These are phyloP conservation scores for Fomitopsis pinicola DNA, from an alignment of 1,284 basidiomycete species.

Conservation along the genomic window DNA sequence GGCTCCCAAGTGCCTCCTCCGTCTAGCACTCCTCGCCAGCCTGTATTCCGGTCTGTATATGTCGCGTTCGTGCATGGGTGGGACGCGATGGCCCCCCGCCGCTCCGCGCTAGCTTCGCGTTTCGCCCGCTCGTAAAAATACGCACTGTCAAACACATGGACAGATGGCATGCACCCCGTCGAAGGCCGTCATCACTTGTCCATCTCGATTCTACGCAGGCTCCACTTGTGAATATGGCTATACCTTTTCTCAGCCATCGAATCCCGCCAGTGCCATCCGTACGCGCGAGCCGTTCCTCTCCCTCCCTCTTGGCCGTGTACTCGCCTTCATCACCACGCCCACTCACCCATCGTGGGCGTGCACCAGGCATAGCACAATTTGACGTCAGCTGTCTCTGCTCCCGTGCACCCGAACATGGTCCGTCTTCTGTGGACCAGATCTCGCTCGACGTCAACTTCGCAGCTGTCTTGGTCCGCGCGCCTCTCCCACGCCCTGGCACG, in stretches of 20 bases:
- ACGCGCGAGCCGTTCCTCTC: background rate
- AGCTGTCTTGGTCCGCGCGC: background rate
- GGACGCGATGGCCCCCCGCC: background rate
- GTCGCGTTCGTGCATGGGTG: background rate
- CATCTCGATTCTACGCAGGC: background rate
- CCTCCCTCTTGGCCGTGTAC: background rate
- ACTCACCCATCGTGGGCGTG: background rate
- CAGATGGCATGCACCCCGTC: background rate
- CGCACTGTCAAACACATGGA: background rate
- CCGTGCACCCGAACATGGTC: background rate
- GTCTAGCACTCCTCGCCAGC: background rate
- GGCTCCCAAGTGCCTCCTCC: background rate
- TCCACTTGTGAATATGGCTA: background rate
- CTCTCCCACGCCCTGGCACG: background rate
- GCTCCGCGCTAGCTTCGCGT: background rate
- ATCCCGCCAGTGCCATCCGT: background rate
- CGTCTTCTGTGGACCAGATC: background rate
- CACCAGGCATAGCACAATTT: background rate
- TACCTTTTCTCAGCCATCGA: background rate
- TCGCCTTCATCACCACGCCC: background rate
- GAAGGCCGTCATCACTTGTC: background rate
- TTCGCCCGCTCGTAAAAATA: background rate
- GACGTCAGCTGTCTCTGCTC: background rate
- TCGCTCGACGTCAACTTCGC: background rate
- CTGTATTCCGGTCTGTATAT: background rate